phyloP scores from a whole-genome alignment of 805 yeast species.

The Kluyveromyces lactis region DNA sequence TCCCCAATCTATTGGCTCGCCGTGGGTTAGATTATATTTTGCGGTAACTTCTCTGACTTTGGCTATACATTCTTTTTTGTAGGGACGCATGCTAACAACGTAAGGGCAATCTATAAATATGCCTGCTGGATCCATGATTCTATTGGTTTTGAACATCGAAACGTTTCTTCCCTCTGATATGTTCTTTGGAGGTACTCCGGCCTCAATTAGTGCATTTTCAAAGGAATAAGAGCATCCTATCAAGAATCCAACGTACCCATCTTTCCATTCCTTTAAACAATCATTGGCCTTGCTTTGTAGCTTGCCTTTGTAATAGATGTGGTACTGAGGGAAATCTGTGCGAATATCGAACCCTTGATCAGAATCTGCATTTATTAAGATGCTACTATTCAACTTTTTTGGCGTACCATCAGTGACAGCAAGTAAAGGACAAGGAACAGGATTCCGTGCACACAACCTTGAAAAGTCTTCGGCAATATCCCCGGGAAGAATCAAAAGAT shows the following conservation, averaged over 20 bases:
- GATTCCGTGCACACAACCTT: conserved; percentile 31
- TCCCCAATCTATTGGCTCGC: conserved; percentile 38
- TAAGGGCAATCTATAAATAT: conserved; percentile 26
- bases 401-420: conserved; percentile 27
- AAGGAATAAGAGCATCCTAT: conserved; percentile 38
- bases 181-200: conserved; percentile 28
- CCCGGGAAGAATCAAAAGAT: conserved; percentile 31
- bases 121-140: conserved; percentile 26
- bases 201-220: conserved; percentile 27
- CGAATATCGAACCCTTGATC: conserved; percentile 26
- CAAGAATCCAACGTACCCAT: conserved; percentile 33
- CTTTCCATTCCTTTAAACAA: conserved; percentile 28
- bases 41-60: conserved; percentile 28
- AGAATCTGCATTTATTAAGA: conserved; percentile 8
- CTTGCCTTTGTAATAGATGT: conserved; percentile 29
- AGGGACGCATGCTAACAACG: conserved; percentile 38
- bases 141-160: conserved; percentile 24
- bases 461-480: conserved; percentile 28
- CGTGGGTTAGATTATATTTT: conserved; percentile 29
- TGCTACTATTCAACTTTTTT: conserved; percentile 10
- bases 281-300: conserved; percentile 18
- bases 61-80: conserved; percentile 23
- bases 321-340: conserved; percentile 31
- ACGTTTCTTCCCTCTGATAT: conserved; percentile 14
- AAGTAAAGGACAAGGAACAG: conserved; percentile 34